These are phyloP conservation scores for Caryopteris hybrid DNA, from an alignment of 305 asterid genomes.

Conservation along the genomic window DNA sequence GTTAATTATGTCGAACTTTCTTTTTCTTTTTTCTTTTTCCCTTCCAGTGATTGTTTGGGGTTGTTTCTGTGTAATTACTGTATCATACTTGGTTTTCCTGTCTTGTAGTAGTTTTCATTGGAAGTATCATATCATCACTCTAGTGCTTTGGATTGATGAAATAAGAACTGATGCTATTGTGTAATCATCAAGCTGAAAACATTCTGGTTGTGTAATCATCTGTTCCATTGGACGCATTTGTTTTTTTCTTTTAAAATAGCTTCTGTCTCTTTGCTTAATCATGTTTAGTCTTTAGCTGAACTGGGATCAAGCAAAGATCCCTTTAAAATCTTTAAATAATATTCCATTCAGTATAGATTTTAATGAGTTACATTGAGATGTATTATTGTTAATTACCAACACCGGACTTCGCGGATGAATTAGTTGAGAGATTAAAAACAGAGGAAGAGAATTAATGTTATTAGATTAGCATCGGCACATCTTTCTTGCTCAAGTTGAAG, in stretches of 20 bases:
- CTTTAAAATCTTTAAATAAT: too few relatives aligned
- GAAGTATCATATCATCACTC: not conserved
- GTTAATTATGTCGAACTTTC: not conserved
- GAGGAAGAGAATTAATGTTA: not conserved
- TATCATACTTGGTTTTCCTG: not conserved
- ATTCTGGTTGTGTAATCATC: not conserved
- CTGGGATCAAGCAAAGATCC: too few relatives aligned
- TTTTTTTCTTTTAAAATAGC: not conserved
- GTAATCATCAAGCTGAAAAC: not conserved
- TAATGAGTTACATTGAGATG: not conserved
- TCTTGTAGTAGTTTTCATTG: not conserved
- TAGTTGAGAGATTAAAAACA: not conserved
- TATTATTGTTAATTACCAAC: too few relatives aligned
- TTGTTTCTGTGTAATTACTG: constrained; percentile 8
- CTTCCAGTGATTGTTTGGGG: not conserved
- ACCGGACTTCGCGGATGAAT: too few relatives aligned
- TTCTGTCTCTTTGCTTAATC: not conserved
- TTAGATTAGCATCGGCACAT: not conserved
- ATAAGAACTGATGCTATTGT: not conserved
- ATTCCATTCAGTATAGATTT: too few relatives aligned
- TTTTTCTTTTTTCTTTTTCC: not conserved
- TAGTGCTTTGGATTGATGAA: not conserved
- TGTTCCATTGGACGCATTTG: not conserved
- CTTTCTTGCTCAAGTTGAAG: not conserved
- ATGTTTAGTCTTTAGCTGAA: too few relatives aligned